A percentile compares a stretch with the other conserved stretches of the same genome.
Evolutionary conservation across 371 early-diverging fungal genomes (phyloP).

Genomic region (Cokeromyces recurvatus): DNA sequence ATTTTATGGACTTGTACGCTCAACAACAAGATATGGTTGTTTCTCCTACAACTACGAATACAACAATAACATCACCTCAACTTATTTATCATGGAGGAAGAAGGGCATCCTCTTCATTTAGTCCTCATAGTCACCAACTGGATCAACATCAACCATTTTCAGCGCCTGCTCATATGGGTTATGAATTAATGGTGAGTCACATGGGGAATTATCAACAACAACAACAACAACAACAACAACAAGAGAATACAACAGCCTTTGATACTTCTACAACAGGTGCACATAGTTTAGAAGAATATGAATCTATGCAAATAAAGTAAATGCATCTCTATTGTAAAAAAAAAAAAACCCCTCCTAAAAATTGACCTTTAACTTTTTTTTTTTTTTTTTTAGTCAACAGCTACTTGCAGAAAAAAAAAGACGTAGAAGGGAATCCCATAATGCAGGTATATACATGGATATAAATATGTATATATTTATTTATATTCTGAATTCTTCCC

Average conservation of each 20-base stretch:
- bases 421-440: constrained; percentile 92
- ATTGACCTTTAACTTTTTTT: background rate
- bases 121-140: background rate
- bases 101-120: background rate
- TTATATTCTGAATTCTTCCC: background rate
- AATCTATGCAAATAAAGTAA: constrained; percentile 43
- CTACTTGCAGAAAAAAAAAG: constrained; percentile 75
- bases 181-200: constrained; percentile 23
- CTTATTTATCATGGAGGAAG: background rate
- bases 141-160: constrained; percentile 31
- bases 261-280: constrained; percentile 1
- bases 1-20: constrained; percentile 4
- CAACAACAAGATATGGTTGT: constrained; percentile 7
- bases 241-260: background rate
- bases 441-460: constrained; percentile 59
- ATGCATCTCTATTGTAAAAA: constrained; percentile 2
- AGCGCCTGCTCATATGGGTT: constrained; percentile 43
- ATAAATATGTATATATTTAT: background rate
- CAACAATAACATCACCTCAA: background rate
- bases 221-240: background rate
- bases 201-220: constrained; percentile 22
- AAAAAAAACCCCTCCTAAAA: background rate
- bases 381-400: constrained; percentile 24
- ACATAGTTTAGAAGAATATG: constrained; percentile 35
- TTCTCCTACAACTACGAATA: background rate